phyloP scores from a whole-genome alignment of 2,329 filamentous ascomycete genomes.

The Rutstroemia sp. region DNA sequence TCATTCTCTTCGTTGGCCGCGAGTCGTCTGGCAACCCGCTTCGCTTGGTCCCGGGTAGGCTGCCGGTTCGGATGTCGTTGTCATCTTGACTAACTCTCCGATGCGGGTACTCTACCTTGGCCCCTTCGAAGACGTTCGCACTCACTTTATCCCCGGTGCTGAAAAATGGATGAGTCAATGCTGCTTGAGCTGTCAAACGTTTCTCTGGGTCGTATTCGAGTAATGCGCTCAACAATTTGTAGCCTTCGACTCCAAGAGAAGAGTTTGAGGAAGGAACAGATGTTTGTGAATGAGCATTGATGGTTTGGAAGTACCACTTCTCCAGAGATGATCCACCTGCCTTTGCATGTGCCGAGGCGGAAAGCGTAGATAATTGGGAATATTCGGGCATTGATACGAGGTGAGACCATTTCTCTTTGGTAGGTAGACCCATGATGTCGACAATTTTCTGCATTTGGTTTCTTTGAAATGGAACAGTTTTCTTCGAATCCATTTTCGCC shows the following conservation, averaged over 20 bases:
- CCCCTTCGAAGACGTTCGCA: constrained; percentile 83
- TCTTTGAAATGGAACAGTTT: constrained; percentile 91
- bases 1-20: constrained; percentile 53
- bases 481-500: constrained; percentile 98
- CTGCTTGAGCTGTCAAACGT: constrained; percentile 78
- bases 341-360: constrained; percentile 37
- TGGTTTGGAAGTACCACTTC: constrained; percentile 69
- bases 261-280: constrained; percentile 38
- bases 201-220: constrained; percentile 91
- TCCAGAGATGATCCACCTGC: constrained; percentile 48
- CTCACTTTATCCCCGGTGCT: constrained; percentile 59
- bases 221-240: constrained; percentile 71
- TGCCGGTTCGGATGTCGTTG: constrained; percentile 85
- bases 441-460: constrained; percentile 99
- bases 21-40: constrained; percentile 79
- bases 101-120: constrained; percentile 65
- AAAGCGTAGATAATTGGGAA: constrained; percentile 54
- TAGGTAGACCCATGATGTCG: constrained; percentile 88
- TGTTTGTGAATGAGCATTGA: constrained; percentile 49
- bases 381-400: constrained; percentile 84
- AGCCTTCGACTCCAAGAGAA: constrained; percentile 67
- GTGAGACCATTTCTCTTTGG: constrained; percentile 81
- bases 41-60: constrained; percentile 78
- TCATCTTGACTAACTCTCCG: constrained; percentile 89
- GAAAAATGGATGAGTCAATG: constrained; percentile 89